Conservation (phyloP, 352 stramenopile genomes). For the Phytophthora lateralis region DNA sequence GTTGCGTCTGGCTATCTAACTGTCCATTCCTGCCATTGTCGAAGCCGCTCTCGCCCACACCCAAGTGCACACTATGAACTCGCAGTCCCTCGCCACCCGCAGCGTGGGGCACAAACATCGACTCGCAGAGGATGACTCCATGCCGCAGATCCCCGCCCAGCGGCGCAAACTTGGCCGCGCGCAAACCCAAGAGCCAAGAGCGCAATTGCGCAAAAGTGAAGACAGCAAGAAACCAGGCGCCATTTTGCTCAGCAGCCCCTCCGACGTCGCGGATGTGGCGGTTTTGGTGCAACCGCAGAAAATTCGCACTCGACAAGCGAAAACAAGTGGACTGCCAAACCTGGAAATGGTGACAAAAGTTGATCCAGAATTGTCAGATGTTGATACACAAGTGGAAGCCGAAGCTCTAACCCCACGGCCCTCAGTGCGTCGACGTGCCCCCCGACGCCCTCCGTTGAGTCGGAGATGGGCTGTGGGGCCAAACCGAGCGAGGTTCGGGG, state of each 20-base stretch:
- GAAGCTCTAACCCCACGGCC: slow-evolving; percentile 15
- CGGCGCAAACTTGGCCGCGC: slow-evolving; percentile 10
- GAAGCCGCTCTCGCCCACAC: background rate
- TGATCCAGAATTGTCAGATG: slow-evolving; percentile 9
- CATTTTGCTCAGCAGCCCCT: slow-evolving; percentile 28
- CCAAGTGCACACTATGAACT: slow-evolving; percentile 7
- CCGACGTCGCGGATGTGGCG: slow-evolving; percentile 23
- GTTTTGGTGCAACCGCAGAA: slow-evolving; percentile 13
- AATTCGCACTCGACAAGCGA: slow-evolving; percentile 21
- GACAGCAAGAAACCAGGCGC: background rate
- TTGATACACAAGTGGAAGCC: slow-evolving; percentile 14
- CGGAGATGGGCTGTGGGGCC: slow-evolving; percentile 3
- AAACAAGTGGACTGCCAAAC: slow-evolving; percentile 18
- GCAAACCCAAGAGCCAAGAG: background rate
- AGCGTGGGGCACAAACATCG: slow-evolving; percentile 17
- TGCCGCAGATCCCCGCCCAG: slow-evolving; percentile 2
- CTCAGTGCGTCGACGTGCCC: slow-evolving; percentile 3
- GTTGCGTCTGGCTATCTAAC: slow-evolving; percentile 11
- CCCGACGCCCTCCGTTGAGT: slow-evolving; percentile 21
- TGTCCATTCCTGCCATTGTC: slow-evolving; percentile 13
- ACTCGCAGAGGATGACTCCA: slow-evolving; percentile 6
- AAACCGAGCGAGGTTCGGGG: slow-evolving; percentile 25
- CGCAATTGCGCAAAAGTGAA: background rate
- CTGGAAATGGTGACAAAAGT: slow-evolving; percentile 10
- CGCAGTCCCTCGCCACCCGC: slow-evolving; percentile 5